Evolutionary conservation across 73 alveolate genomes (phyloP).

Genomic region (Paramecium tetraurelia): DNA sequence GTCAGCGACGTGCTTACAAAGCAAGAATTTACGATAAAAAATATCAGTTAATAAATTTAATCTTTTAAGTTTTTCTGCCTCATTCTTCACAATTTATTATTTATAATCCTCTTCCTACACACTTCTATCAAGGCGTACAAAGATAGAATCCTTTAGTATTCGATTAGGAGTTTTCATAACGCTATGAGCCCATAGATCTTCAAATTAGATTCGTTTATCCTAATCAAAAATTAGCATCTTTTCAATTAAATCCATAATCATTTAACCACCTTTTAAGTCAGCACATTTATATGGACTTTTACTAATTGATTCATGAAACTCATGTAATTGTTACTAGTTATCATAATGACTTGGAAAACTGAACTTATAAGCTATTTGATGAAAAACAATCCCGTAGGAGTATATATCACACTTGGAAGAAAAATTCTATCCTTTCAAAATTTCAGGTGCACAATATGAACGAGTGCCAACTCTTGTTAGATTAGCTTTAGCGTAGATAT

Average conservation of each 20-base stretch:
- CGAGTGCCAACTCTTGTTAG: not conserved
- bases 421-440: not conserved
- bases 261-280: not conserved
- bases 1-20: not conserved
- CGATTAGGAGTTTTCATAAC: not conserved
- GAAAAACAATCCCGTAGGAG: not conserved
- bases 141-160: not conserved
- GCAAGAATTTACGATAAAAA: not conserved
- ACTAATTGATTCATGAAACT: not conserved
- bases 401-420: not conserved
- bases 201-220: not conserved
- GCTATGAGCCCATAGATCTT: not conserved
- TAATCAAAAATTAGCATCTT: not conserved
- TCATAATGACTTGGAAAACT: not conserved
- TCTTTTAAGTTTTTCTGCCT: not conserved
- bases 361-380: not conserved
- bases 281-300: not conserved
- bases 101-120: not conserved
- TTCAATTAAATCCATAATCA: not conserved
- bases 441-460: not conserved
- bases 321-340: not conserved
- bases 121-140: not conserved
- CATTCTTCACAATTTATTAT: not conserved
- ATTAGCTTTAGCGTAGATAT: not conserved
- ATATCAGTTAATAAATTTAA: not conserved